These are phyloP conservation scores for Chalciporus pseudorubinellus DNA, from an alignment of 768 basidiomycete genomes.

Conservation along the genomic window DNA sequence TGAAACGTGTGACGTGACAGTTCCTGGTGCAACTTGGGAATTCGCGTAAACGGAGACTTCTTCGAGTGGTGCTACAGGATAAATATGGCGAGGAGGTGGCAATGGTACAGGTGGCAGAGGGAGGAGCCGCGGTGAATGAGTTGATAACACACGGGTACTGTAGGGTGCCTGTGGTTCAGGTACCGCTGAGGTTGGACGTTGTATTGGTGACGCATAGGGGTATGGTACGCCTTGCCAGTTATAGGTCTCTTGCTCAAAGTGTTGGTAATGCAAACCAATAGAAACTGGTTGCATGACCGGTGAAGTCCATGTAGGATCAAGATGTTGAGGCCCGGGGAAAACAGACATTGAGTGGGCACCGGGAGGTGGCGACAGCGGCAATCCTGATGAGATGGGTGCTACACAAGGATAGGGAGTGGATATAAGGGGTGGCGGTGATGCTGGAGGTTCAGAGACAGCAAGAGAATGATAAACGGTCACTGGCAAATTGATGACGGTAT, in stretches of 20 bases:
- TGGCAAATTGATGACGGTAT: conserved; percentile 63
- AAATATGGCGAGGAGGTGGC: conserved; percentile 16
- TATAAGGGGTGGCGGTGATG: conserved; percentile 25
- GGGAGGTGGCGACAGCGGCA: conserved; percentile 28
- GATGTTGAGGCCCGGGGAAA: conserved; percentile 11
- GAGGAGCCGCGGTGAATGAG: conserved; percentile 21
- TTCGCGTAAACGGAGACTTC: conserved; percentile 28
- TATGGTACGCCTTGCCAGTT: conserved; percentile 18
- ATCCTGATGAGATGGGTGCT: conserved; percentile 13
- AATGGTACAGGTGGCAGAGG: conserved; percentile 31
- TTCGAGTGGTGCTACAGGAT: conserved; percentile 13
- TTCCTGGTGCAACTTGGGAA: conserved; percentile 59
- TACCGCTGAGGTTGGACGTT: conserved; percentile 54
- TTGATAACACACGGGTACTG: conserved; percentile 38
- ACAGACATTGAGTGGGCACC: conserved; percentile 5
- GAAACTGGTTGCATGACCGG: conserved; percentile 1
- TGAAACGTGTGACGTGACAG: conserved; percentile 55
- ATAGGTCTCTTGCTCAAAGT: conserved; percentile 8
- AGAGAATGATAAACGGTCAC: conserved; percentile 62
- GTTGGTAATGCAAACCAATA: conserved; percentile 6
- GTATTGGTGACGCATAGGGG: conserved; percentile 38
- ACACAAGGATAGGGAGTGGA: conserved; percentile 20
- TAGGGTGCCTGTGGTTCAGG: conserved; percentile 32
- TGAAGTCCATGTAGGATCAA: conserved; percentile 8
- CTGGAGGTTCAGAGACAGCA: conserved; percentile 44